Evolutionary conservation across 2,329 filamentous ascomycete species (phyloP), one percentile per base, ranked within the genome.

Genomic region (Paraphoma sp.): DNA sequence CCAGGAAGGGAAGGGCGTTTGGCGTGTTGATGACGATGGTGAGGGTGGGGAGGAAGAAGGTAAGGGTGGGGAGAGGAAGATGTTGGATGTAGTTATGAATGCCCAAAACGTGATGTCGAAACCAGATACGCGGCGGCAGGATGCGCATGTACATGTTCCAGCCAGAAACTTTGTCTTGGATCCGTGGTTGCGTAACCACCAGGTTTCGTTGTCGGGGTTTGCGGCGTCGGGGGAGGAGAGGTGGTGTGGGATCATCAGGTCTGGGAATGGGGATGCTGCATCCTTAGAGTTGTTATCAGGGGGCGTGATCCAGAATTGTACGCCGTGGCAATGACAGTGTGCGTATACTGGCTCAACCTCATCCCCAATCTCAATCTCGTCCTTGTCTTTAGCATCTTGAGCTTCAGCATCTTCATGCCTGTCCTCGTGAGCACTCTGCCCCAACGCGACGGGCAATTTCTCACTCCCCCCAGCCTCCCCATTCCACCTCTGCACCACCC

Each of bases 31-130:
- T n/a, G n/a, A n/a, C n/a, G n/a, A n/a, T n/a, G n/a, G n/a, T n/a
- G n/a, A n/a, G n/a, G n/a, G n/a, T n/a, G n/a, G n/a, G n/a, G n/a
- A n/a, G n/a, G n/a, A n/a, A n/a, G n/a, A n/a, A n/a, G n/a, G n/a
- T n/a, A n/a, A n/a, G n/a, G n/a, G 33, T 10, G 14, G 33, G 6
- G 33, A 10, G 33, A 36, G 63, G 9, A 76, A 73, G 2, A 77
- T 62, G 53, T 82, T 80, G 0, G 71, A 71, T 2, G 78, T 74
- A 4, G 60, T 65, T 2, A 66, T 17, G 53, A 81, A 84, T 0
- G 81, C 79, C 82, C 82, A 84, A 60, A 79, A 73, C 30, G 78
- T 71, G 2, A 84, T 64, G 29, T 84, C 80, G 8, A 69, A 69
- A 0, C 81, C 82, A 2, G 73, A 75, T 1, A 72, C 71, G 9